A percentile compares a stretch with the other conserved stretches of the same genome.
phyloP scores from a whole-genome alignment of 2,329 filamentous ascomycete species.

The Penicillium sp. region DNA sequence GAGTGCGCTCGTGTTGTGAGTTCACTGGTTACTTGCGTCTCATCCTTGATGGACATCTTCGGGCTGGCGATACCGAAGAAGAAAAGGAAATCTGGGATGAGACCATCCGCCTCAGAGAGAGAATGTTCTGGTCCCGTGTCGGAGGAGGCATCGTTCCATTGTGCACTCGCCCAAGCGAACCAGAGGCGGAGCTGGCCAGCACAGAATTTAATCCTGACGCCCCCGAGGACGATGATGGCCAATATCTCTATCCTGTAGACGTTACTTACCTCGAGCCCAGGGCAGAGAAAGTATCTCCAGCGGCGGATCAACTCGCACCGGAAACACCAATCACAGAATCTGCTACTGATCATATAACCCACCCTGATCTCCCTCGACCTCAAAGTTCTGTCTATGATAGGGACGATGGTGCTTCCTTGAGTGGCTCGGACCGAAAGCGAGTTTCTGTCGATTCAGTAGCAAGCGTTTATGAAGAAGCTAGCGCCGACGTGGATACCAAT shows the following conservation, averaged over 20 bases:
- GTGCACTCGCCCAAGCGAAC: constrained; percentile 33
- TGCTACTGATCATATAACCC: background rate
- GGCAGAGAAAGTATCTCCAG: background rate
- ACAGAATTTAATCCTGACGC: constrained; percentile 2
- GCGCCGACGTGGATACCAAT: constrained; percentile 6
- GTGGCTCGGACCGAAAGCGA: constrained; percentile 10
- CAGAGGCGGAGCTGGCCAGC: constrained; percentile 17
- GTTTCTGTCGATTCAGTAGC: constrained; percentile 19
- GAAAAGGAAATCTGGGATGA: constrained; percentile 94
- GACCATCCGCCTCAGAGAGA: constrained; percentile 80
- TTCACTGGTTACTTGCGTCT: constrained; percentile 89
- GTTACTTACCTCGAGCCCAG: constrained; percentile 7
- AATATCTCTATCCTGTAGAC: constrained; percentile 9
- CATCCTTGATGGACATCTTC: constrained; percentile 88
- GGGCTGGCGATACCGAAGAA: constrained; percentile 75
- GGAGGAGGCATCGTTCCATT: constrained; percentile 85
- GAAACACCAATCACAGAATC: background rate
- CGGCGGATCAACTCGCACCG: background rate
- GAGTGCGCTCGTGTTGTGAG: constrained; percentile 84
- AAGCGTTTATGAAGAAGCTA: constrained; percentile 26
- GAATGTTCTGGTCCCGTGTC: constrained; percentile 95
- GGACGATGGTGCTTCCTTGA: constrained; percentile 8
- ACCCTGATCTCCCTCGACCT: constrained; percentile 1
- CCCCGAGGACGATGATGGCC: background rate
- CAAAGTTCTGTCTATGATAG: constrained; percentile 11